Conservation (phyloP, 352 stramenopile genomes). For the Phytophthora macrochlamydospora region DNA sequence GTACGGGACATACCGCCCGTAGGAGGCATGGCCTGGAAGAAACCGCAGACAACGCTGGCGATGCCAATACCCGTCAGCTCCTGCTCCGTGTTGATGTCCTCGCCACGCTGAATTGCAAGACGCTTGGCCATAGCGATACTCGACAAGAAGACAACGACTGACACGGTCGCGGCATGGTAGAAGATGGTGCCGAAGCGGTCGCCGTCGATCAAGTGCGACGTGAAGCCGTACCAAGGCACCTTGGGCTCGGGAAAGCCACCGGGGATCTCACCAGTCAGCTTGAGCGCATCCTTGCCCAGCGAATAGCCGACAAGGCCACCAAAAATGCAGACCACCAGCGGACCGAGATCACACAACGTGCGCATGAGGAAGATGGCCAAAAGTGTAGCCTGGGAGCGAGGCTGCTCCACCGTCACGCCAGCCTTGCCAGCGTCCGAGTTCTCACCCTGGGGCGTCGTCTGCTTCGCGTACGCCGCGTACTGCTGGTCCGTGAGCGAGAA, state of each 20-base stretch:
- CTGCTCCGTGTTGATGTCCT: conserved; percentile 65
- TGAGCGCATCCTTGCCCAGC: conserved; percentile 56
- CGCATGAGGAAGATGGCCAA: conserved; percentile 40
- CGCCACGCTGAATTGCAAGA: conserved; percentile 63
- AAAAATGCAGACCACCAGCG: conserved; percentile 69
- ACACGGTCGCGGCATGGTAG: conserved; percentile 59
- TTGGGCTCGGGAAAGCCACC: conserved; percentile 51
- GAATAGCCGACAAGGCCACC: conserved; percentile 51
- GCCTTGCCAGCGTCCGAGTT: neutral
- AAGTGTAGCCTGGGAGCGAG: conserved; percentile 7
- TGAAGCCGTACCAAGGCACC: conserved; percentile 53
- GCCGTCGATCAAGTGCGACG: conserved; percentile 41
- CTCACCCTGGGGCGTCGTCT: conserved; percentile 4
- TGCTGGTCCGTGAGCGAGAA: conserved; percentile 52
- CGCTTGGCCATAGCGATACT: conserved; percentile 87
- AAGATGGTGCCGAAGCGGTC: conserved; percentile 49
- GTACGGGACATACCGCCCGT: conserved; percentile 83
- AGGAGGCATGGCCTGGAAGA: conserved; percentile 87
- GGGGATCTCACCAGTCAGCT: conserved; percentile 67
- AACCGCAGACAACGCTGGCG: conserved; percentile 77
- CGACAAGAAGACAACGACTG: conserved; percentile 85
- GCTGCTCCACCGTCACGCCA: neutral
- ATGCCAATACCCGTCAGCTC: conserved; percentile 89
- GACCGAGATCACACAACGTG: conserved; percentile 53
- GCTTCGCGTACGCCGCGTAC: conserved; percentile 21